Evolutionary conservation across 257 asterid genomes (phyloP), one percentile per base, ranked within the genome.

Genomic region (Paraleonurus japonicus): DNA sequence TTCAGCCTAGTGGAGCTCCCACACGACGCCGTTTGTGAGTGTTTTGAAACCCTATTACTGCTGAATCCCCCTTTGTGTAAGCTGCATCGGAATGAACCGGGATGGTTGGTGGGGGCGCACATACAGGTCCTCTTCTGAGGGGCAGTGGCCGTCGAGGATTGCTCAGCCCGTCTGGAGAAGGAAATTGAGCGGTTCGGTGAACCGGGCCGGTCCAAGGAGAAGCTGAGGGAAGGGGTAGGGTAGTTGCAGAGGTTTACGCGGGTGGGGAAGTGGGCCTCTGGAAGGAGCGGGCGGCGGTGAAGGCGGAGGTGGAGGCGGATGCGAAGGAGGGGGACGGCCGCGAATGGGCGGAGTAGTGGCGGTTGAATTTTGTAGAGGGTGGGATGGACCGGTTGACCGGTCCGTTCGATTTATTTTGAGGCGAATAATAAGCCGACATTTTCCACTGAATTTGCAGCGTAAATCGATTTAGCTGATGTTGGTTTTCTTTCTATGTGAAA

Each of bases 71-170:
- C 61, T 62, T 79, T 81, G 71, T 87, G 90, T 30, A 85, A 17
- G 69, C 87, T 82, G 75, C 92, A 85, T 0, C 92, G 85, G 66
- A 84, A 85, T 3, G 92, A 85, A 19, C 92, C 92, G 63, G 92
- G 92, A 81, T 87, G 90, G 66, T 73, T 87, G 0, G 90, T 84
- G 2, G 92, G 92, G 15, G 92, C 83, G 55, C 92, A 87, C 88
- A 84, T 71, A 9, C 92, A 87, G 39, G 83, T 32, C 71, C 82
- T 69, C 82, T 68, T 78, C 59, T 12, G 80, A 7, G 85, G 61
- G n/a, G 78, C 55, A 7, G 80, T 55, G 45, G 78, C 19, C 32
- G 71, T 17, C 53, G 65, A 60, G 51, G 71, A 76, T 48, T 80
- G 70, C 4, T 37, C 61, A 23, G 71, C 3, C 59, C 76, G 76